Base-by-base conservation (phyloP, 768 basidiomycete species). In the Rossbeevera mucosa region DNA sequence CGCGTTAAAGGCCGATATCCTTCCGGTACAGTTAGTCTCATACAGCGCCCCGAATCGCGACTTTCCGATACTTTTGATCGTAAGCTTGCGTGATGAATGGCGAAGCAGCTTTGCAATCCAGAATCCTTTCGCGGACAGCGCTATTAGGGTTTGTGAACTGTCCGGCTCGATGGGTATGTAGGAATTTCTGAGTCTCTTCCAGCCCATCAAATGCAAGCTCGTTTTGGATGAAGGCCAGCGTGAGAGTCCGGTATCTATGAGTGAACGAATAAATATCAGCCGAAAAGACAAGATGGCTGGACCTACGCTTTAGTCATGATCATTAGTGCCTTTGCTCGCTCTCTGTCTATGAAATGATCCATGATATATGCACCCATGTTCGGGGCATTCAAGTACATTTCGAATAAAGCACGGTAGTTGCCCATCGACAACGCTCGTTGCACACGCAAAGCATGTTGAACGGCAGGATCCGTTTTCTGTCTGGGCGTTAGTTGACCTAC, bases 301-400 rank as follows among this genome's bases (percentile, higher is more conserved):
- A 46, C 94, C 64, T 61, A 98, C 96, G 91, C 88, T 80, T 89
- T 96, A 26, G 90, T 82, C 74, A 99, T 94, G 58, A 88, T 83
- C 65, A 92, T 81, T 55, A 99, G 68, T 2, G 93, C 94, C 53
- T 82, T 82, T 51, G 88, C 80, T 53, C 96, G 76, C 73, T 98
- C 96, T 62, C 96, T 80, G 63, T 85, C 83, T 63, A 97, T 88
- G 69, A 98, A 97, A 69, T 97, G 94, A 71, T 98, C 96, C 91
- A 99, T 96, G 64, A 99, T 93, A 70, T 98, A 98, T 49, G 83
- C 94, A 33, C 93, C 92, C 96, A 98, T 98, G 65, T 95, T 94
- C 24, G 94, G 93, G 41, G 92, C 91, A 49, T 76, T 76, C 62
- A 80, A 62, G 71, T 91, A 98, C 52, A 93, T 73, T 50, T 83